Evolutionary conservation across 495 filamentous ascomycete species (phyloP).

Genomic region (Aspergillus biplanus): DNA sequence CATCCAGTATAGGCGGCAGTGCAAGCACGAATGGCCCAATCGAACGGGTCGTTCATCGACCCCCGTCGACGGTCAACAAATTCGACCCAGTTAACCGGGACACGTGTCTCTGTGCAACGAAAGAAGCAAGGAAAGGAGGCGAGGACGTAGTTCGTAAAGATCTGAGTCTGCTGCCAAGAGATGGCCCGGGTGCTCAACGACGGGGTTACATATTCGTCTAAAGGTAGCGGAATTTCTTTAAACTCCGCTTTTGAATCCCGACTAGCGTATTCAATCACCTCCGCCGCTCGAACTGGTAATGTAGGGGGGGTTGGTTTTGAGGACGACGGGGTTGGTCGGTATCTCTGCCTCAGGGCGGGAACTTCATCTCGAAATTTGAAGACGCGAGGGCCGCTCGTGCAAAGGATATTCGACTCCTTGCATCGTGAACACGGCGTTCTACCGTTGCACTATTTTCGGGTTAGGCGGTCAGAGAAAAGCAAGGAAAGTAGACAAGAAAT

Average conservation of each 20-base stretch:
- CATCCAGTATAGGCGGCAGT: conserved; percentile 33
- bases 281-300: conserved; percentile 3
- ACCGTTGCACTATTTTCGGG: conserved; percentile 34
- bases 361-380: conserved; percentile 31
- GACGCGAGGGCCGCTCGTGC: conserved; percentile 28
- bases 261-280: conserved; percentile 7
- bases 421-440: conserved; percentile 36
- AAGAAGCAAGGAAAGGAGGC: conserved; percentile 34
- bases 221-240: conserved; percentile 14
- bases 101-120: conserved; percentile 31
- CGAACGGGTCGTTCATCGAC: conserved; percentile 23
- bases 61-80: conserved; percentile 27
- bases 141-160: conserved; percentile 35
- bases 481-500: no score
- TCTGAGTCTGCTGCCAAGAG: conserved; percentile 29
- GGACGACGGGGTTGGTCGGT: conserved; percentile 19
- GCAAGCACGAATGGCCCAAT: conserved; percentile 35
- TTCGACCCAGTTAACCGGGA: conserved; percentile 36
- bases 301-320: conserved; percentile 14
- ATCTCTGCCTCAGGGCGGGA: conserved; percentile 30
- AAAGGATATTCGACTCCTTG: conserved; percentile 28
- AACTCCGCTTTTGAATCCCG: conserved; percentile 16
- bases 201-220: conserved; percentile 31
- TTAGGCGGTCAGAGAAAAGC: no score
- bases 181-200: conserved; percentile 31